These are phyloP conservation scores for Chytriomyces sp. DNA, from an alignment of 192 early-diverging fungal species.

Conservation along the genomic window DNA sequence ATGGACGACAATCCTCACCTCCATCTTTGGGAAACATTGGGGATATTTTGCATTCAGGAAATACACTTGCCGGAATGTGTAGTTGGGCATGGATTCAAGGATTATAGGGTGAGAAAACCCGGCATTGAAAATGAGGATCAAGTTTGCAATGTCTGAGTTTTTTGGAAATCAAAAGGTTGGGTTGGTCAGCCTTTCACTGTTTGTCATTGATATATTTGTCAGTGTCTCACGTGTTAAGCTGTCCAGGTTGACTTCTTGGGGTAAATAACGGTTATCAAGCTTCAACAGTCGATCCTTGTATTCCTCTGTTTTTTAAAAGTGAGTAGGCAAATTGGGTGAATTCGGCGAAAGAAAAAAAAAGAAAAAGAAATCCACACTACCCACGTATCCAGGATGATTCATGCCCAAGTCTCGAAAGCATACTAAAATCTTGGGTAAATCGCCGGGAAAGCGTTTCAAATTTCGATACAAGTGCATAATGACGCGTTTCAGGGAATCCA, in stretches of 20 bases:
- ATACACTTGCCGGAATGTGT: conserved; percentile 72
- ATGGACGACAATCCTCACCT: no score
- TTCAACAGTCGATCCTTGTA: conserved; percentile 65
- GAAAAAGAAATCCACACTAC: conserved; percentile 2
- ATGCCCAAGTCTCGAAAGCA: conserved; percentile 71
- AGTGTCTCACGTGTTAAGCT: conserved; percentile 62
- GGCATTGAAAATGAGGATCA: conserved; percentile 84
- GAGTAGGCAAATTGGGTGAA: background rate
- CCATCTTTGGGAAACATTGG: conserved; percentile 60
- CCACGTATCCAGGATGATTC: conserved; percentile 52
- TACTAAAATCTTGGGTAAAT: conserved; percentile 70
- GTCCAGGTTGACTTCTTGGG: conserved; percentile 72
- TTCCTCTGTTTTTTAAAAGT: conserved; percentile 31
- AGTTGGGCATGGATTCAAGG: conserved; percentile 70
- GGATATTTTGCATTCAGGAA: conserved; percentile 78
- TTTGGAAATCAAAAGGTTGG: background rate
- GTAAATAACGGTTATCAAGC: conserved; percentile 70
- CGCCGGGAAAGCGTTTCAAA: conserved; percentile 70
- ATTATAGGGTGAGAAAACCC: conserved; percentile 53
- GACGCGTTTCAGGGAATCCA: conserved; percentile 46
- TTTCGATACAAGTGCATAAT: conserved; percentile 66
- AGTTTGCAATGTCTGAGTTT: conserved; percentile 69
- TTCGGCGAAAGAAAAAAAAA: background rate
- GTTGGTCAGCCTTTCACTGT: background rate
- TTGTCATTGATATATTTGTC: conserved; percentile 11